Evolutionary conservation across 495 filamentous ascomycete species (phyloP).

Genomic region (Achaetomiella virescens): DNA sequence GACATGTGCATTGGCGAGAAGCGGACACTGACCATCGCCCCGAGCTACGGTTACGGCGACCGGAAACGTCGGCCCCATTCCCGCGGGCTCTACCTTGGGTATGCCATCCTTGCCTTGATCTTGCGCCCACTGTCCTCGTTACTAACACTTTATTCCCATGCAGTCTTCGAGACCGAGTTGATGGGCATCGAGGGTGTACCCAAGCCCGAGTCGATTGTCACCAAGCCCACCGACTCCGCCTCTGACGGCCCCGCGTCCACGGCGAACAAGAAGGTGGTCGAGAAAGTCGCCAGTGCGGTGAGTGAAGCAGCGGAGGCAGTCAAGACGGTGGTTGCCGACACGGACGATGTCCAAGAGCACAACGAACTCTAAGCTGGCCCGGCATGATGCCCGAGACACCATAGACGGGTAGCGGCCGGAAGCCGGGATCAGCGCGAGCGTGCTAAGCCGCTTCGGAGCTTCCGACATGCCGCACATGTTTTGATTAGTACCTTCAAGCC

Average conservation of each 20-base stretch:
- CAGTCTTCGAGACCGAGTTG: conserved; percentile 90
- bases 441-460: too few species aligned
- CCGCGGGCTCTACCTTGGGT: conserved; percentile 68
- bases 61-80: conserved; percentile 70
- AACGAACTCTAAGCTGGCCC: conserved; percentile 41
- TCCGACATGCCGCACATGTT: too few species aligned
- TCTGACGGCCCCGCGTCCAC: conserved; percentile 21
- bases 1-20: conserved; percentile 98
- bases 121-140: background rate
- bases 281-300: conserved; percentile 39
- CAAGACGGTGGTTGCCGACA: conserved; percentile 41
- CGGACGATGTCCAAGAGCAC: conserved; percentile 47
- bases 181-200: conserved; percentile 77
- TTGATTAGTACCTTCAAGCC: too few species aligned
- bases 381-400: background rate
- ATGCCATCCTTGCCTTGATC: conserved; percentile 17
- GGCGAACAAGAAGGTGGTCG: conserved; percentile 38
- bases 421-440: too few species aligned
- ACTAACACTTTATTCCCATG: conserved; percentile 18
- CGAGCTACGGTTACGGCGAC: conserved; percentile 76
- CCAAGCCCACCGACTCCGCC: conserved; percentile 32
- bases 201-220: conserved; percentile 44
- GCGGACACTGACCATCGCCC: conserved; percentile 82
- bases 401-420: too few species aligned
- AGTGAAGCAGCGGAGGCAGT: conserved; percentile 40